Evolutionary conservation across 2,329 filamentous ascomycete genomes (phyloP), one percentile per base, ranked within the genome.

Genomic region (Calonectria naviculata): DNA sequence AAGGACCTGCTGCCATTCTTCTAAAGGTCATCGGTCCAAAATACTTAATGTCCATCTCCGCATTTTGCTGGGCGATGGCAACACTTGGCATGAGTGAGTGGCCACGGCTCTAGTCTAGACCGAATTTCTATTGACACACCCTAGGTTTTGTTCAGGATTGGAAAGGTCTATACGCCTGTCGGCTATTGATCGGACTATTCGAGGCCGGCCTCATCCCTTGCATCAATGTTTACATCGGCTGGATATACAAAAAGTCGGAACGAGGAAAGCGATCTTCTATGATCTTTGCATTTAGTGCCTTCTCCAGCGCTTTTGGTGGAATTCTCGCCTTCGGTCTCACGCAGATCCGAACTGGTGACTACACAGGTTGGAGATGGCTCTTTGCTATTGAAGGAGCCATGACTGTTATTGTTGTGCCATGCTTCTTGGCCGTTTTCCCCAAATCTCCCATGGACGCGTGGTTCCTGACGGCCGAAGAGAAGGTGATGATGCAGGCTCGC

Each of bases 311-410:
- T 8, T 85, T 86, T 67, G 83, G 83, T 4, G 84, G 84, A n/a
- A 76, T 86, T n/a, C 81, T 86, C 12, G 84, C 83, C 5, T 83
- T 80, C 26, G 84, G 80, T 7, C 81, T 84, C 26, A 83, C 84
- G 10, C 79, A 81, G 44, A 81, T 81, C 36, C 77, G 81, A 9
- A 79, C 78, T 8, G 71, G 69, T 24, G 80, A 80, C 7, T 77
- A 85, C 47, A 71, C 74, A 5, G 80, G 80, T 8, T 87, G 84
- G 68, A 49, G 63, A 46, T 70, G 68, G 68, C 63, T 70, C 19
- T 70, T 70, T 41, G 56, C 56, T 46, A 79, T 86, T 24, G 83
- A 86, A 70, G 84, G 83, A 5, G 76, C 78, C 44, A 78, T 85
- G 12, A 85, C 84, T 2, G 76, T 85, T 28, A 62, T 80, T 26